Base-by-base conservation (phyloP, 192 early-diverging fungal species). In the Podila minutissima region DNA sequence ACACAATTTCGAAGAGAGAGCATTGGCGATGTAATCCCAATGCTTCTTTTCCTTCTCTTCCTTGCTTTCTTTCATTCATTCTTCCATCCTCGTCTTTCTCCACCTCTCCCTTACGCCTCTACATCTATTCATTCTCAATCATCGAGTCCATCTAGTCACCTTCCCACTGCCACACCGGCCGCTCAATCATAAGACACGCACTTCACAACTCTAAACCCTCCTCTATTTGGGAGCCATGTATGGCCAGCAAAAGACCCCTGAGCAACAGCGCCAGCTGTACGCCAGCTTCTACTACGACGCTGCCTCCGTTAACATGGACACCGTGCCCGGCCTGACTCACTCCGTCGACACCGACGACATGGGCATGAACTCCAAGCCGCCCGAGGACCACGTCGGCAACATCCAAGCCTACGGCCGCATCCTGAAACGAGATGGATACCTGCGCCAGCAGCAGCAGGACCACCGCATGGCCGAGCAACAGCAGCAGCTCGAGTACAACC, bases 321-420 rank as follows among this genome's bases (percentile, higher is more conserved):
- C 76, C 11, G 35, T 67, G 51, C 76, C 76, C 33, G 41, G 50
- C 17, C 76, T 79, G 64, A 22, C 59, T 5, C 65, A 68, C 55
- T 79, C 76, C 2, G 26, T 53, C 29, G 55, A 17, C 0, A 57
- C 28, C 9, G 59, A 78, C 31, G 24, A 6, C 59, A 72, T 72
- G 76, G 70, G 68, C 24, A 12, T 68, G n/a, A 69, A 67, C 57
- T 65, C 31, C 53, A 20, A 33, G 15, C 69, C 75, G 4, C 41
- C 71, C 29, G 75, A 78, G 32, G 59, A 37, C 13, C 75, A 78
- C 55, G 65, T 67, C n/a, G 17, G 20, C 15, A 65, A 38, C 59
- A 64, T 79, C n/a, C 10, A 58, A 9, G 38, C 49, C 22, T 62
- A 62, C 24, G 69, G 67, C 29, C 59, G 17, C 26, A 12, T 32